Percentiles rank a stretch among this genome's conserved stretches.
Evolutionary conservation across 306 rosid genomes (phyloP).

Genomic region (Gastrolobium bilobum): DNA sequence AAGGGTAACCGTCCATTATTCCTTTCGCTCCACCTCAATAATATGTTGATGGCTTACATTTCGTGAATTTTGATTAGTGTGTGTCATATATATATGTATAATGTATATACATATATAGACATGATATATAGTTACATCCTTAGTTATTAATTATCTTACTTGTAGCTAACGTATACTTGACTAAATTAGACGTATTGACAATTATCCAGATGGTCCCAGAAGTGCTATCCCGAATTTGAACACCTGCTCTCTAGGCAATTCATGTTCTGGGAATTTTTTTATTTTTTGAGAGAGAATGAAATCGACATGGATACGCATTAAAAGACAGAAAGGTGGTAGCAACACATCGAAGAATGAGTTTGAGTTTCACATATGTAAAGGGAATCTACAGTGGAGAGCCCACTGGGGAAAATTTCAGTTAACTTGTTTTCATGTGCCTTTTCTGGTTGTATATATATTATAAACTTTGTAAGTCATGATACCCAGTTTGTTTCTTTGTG

Average conservation of each 20-base stretch:
- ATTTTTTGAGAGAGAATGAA: too few relatives aligned
- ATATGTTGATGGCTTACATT: conserved; percentile 32
- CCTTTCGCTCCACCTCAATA: neutral
- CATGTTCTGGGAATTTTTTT: too few relatives aligned
- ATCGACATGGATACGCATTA: too few relatives aligned
- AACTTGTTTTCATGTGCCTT: neutral
- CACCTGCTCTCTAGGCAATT: too few relatives aligned
- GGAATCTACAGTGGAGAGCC: conserved; percentile 28
- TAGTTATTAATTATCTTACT: too few relatives aligned
- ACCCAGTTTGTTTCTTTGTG: neutral
- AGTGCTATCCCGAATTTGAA: too few relatives aligned
- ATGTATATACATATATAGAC: too few relatives aligned
- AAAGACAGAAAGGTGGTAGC: conserved; percentile 16
- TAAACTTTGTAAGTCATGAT: neutral
- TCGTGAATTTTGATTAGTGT: neutral
- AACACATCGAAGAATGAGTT: conserved; percentile 33
- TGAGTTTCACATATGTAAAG: conserved; percentile 28
- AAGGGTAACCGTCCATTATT: conserved; percentile 35
- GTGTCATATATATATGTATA: too few relatives aligned
- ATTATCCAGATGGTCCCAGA: too few relatives aligned
- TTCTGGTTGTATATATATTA: neutral
- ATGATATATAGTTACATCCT: too few relatives aligned
- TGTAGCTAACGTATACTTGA: too few relatives aligned
- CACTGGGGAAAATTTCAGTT: neutral
- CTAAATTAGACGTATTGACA: too few relatives aligned